Evolutionary conservation across 495 filamentous ascomycete species (phyloP), one percentile per base, ranked within the genome.

Genomic region (Peziza echinospora): DNA sequence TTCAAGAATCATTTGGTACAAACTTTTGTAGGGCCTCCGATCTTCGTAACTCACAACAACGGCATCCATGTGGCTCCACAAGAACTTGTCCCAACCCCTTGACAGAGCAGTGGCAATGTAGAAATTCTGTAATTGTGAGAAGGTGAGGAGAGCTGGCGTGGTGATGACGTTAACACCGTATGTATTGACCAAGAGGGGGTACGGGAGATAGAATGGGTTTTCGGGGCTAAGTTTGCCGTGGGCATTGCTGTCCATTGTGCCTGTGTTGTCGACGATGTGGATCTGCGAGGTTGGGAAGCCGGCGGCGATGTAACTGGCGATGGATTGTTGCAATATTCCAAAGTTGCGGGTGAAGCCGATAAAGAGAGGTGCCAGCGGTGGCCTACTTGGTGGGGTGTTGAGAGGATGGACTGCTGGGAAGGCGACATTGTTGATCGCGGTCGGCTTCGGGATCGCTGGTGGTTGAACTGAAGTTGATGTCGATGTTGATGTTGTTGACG

Each of bases 91-190:
- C 71, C 71, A 75, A 21, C 60, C 52, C 13, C 63, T 60, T 39
- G 64, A 53, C n/a, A 71, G 54, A 23, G 70, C 59, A 6, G 62
- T 59, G 43, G 51, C 60, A 23, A 74, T 63, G 52, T 66, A 74
- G 56, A 73, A 78, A 54, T 78, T 78, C 49, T 78, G 74, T 22
- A 77, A 60, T 47, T 79, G 75, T 10, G 75, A 67, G 43, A 78
- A 79, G 37, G 53, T 71, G 26, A 78, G 58, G 16, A 77, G 64
- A 2, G 69, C 71, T 0, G 75, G 73, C 0, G 75, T 74, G 25
- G 62, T 60, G 9, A 78, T 41, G 40, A 79, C 55, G 47, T 72
- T 71, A 37, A 79, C 70, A 5, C 72, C 69, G 7, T 75, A 65
- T 6, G 19, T 17, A 7, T 63, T 53, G 11, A 56, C 54, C n/a